Base-by-base conservation (phyloP, 352 stramenopile species). In the Globisporangium splendens region DNA sequence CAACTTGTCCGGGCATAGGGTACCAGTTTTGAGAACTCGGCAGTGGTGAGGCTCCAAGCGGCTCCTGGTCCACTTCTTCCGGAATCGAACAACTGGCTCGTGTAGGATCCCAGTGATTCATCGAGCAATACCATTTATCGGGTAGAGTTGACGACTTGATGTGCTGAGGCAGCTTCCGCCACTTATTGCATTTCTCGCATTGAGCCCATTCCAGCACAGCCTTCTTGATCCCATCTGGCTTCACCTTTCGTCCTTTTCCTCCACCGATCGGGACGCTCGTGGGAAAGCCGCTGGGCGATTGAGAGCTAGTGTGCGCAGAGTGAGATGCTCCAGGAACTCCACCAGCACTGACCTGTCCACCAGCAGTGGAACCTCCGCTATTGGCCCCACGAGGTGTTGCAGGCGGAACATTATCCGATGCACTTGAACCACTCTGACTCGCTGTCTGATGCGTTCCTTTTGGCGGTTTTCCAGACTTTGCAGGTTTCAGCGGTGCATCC, bases 121-220 rank as follows among this genome's bases (percentile, higher is more conserved):
- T 90, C 18, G 89, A 85, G 71, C 96, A 99, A 63, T 96, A 98
- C 96, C 96, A 99, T 59, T 97, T 88, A 63, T 98, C 91, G 6
- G 95, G 95, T 14, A 99, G 77, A 22, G 77, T 93, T 10, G 93
- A 91, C 21, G 86, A 89, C 61, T 98, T 91, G 49, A 98, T 92
- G 62, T 89, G 79, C 17, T 80, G 79, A 1, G 96, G 94, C 18
- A 99, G 65, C 59, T 98, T 95, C 47, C 96, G 89, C 96, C 96
- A 99, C 69, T 98, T 98, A 52, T 91, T 84, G 75, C 96, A 99
- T 54, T 89, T 88, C 56, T 99, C 96, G 70, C 96, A 99, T 66
- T 98, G 89, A 0, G 97, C 96, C 96, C 96, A 99, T 70, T 95
- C 83, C n/a, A 93, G 59, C 38, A 95, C 83, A 5, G 81, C 85